A percentile compares a stretch with the other conserved stretches of the same genome.
Conservation (phyloP, 176 grass and related monocot species). For the Bonia amplexicaulis region DNA sequence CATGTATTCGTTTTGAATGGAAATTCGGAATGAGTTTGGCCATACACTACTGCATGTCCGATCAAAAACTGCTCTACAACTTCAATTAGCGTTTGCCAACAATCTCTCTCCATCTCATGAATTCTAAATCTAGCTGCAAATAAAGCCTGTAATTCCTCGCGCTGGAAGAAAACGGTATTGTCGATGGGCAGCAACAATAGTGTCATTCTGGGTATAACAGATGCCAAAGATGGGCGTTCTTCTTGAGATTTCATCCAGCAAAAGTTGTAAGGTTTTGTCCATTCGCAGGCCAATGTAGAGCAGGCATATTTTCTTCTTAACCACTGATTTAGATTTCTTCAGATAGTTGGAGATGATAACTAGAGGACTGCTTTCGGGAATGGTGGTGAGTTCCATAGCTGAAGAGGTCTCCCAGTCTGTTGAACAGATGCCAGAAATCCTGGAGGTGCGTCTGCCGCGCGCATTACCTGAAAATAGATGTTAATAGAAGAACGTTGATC, state of each 20-base stretch:
- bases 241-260: neutral
- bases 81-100: neutral
- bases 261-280: neutral
- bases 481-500: neutral
- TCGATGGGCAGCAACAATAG: neutral
- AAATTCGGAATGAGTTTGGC: neutral
- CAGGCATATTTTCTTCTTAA: neutral
- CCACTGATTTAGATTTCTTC: neutral
- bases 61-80: neutral
- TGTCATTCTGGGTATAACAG: neutral
- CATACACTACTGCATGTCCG: neutral
- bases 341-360: constrained; percentile 48
- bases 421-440: constrained; percentile 43
- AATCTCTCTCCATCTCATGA: neutral
- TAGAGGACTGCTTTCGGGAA: constrained; percentile 24
- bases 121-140: neutral
- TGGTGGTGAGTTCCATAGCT: constrained; percentile 18
- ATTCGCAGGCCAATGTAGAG: neutral
- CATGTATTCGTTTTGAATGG: neutral
- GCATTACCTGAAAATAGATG: constrained; percentile 55
- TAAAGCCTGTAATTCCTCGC: neutral
- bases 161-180: neutral
- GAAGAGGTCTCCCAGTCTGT: constrained; percentile 32
- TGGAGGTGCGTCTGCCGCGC: constrained; percentile 51
- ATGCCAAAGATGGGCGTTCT: neutral